phyloP scores from a whole-genome alignment of 164 flowering plant species.

The Taxillus chinensis region DNA sequence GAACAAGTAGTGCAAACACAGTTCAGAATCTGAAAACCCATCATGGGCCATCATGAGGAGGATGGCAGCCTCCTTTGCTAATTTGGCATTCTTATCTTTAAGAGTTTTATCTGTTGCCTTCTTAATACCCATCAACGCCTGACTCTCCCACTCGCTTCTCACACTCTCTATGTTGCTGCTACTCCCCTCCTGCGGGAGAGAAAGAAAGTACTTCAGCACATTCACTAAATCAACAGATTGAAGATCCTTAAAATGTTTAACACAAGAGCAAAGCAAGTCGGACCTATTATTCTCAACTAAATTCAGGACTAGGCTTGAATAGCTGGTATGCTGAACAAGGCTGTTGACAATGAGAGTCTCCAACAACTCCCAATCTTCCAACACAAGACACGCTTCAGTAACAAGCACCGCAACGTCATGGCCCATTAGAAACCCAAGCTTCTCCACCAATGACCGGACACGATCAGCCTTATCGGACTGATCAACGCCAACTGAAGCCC shows the following conservation, averaged over 20 bases:
- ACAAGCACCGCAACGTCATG: slow-evolving; percentile 38
- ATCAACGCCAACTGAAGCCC: slow-evolving; percentile 17
- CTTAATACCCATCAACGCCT: slow-evolving; percentile 45
- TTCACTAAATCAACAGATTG: slow-evolving; percentile 33
- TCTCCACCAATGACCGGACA: slow-evolving; percentile 27
- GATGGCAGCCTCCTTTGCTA: slow-evolving; percentile 56
- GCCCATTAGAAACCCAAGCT: slow-evolving; percentile 42
- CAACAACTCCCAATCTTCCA: slow-evolving; percentile 59
- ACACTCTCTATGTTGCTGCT: slow-evolving; percentile 24
- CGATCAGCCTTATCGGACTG: slow-evolving; percentile 16
- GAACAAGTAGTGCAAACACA: slow-evolving; percentile 73
- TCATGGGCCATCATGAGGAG: slow-evolving; percentile 75
- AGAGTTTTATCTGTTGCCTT: slow-evolving; percentile 20
- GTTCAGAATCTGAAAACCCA: slow-evolving; percentile 53
- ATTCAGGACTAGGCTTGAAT: slow-evolving; percentile 24
- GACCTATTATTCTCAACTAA: slow-evolving; percentile 39
- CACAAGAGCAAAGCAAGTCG: slow-evolving; percentile 48
- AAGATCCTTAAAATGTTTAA: slow-evolving; percentile 43
- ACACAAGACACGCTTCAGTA: slow-evolving; percentile 44
- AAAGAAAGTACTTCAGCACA: slow-evolving; percentile 62
- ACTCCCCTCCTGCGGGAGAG: slow-evolving; percentile 24
- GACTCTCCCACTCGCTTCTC: slow-evolving; percentile 68
- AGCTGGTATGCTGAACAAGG: slow-evolving; percentile 25
- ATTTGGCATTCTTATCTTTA: slow-evolving; percentile 10
- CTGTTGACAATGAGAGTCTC: slow-evolving; percentile 40